Evolutionary conservation across 2,329 filamentous ascomycete species (phyloP), one percentile per base, ranked within the genome.

Genomic region (Fusarium albidum): DNA sequence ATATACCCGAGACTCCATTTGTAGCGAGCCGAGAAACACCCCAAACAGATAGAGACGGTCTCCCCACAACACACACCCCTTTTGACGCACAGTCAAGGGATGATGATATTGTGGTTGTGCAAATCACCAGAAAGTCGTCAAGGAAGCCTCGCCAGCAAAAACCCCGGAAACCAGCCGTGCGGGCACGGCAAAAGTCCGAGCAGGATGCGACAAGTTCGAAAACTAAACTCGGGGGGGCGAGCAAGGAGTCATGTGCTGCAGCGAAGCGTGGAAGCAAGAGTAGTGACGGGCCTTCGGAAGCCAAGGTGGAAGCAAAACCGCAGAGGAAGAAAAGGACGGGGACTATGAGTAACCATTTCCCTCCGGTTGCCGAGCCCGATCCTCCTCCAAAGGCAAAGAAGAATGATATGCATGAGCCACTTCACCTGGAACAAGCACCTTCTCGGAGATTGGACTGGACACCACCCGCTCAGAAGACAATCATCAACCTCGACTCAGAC

Each of bases 371-470:
- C 39, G 61, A 67, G 28, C 26, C 49, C 3, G 45, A 51, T 17
- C n/a, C 28, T 27, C 13, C 39, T 18, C 41, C 49, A 17, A 65
- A 63, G 27, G 4, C 29, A n/a, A 46, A 53, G 52, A 60, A 45
- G 38, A 57, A 25, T 49, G 65, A 51, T 53, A 72, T 56, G 56
- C 47, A 68, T n/a, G 73, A 74, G 41, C 66, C 74, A 1, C 61
- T 77, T 3, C 63, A 71, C 15, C 52, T 79, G 9, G 79, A 82
- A 44, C 70, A 69, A 38, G 89, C 88, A 8, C 69, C 82, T 21
- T 76, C 74, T 38, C 78, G 89, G 53, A 79, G 85, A 54, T 66
- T 74, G 12, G 80, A 87, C 52, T 92, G 89, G 90, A 92, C 90
- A 1, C 89, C 88, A 3, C 81, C 85, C 5, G 79, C 76, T 39